These are phyloP conservation scores for Tulasnella sp. DNA, from an alignment of 768 basidiomycete genomes.

Conservation along the genomic window DNA sequence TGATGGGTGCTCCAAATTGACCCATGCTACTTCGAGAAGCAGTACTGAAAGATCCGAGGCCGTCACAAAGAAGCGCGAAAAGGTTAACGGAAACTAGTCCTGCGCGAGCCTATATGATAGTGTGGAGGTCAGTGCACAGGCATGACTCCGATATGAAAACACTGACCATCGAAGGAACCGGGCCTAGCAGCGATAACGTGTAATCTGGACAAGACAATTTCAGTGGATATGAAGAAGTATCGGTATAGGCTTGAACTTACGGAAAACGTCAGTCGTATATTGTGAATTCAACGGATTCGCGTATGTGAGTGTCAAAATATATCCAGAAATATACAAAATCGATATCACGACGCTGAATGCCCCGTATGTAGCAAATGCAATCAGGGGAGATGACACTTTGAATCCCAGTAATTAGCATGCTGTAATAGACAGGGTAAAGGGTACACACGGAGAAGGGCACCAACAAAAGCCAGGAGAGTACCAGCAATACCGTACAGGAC, in stretches of 20 bases:
- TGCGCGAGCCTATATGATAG: slow-evolving; percentile 39
- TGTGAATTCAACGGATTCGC: slow-evolving; percentile 45
- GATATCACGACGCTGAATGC: slow-evolving; percentile 64
- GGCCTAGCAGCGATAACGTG: slow-evolving; percentile 50
- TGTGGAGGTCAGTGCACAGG: neutral
- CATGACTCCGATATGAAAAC: neutral
- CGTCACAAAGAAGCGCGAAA: slow-evolving; percentile 59
- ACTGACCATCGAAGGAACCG: slow-evolving; percentile 56
- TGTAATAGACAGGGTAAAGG: neutral
- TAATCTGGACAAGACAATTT: slow-evolving; percentile 33
- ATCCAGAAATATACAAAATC: slow-evolving; percentile 52
- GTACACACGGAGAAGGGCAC: slow-evolving; percentile 35
- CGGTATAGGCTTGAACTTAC: slow-evolving; percentile 24
- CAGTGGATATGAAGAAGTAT: neutral
- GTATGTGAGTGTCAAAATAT: slow-evolving; percentile 62
- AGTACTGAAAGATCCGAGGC: slow-evolving; percentile 34
- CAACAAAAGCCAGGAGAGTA: slow-evolving; percentile 55
- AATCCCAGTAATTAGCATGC: neutral
- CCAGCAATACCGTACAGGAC: slow-evolving; percentile 57
- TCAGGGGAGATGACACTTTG: slow-evolving; percentile 43
- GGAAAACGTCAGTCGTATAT: slow-evolving; percentile 46
- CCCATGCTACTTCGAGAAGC: slow-evolving; percentile 40
- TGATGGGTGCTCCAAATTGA: slow-evolving; percentile 60
- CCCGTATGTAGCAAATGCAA: slow-evolving; percentile 59
- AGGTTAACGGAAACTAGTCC: slow-evolving; percentile 65